phyloP scores from a whole-genome alignment of 208 protist species.

The Perkinsela sp. region DNA sequence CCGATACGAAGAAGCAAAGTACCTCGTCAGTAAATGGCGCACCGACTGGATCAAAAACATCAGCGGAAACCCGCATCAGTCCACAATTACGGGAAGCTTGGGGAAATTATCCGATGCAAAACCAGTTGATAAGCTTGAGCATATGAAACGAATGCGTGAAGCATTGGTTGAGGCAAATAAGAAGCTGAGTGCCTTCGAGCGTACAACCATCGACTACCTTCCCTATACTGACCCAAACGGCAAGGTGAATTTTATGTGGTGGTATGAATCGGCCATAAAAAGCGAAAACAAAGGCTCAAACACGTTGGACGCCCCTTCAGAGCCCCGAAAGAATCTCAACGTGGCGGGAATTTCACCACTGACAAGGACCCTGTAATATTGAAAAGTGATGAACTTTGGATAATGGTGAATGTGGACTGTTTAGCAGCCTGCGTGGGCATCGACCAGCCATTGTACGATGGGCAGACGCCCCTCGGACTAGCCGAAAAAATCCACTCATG shows the following conservation, averaged over 20 bases:
- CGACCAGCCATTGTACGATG: too few relatives aligned
- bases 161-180: constrained; percentile 26
- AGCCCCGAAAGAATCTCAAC: neutral
- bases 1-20: constrained; percentile 43
- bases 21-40: constrained; percentile 10
- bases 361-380: neutral
- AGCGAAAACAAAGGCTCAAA: neutral
- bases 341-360: neutral
- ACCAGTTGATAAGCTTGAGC: constrained; percentile 20
- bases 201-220: constrained; percentile 53
- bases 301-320: neutral
- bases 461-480: too few relatives aligned
- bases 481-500: too few relatives aligned
- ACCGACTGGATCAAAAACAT: neutral
- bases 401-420: too few relatives aligned
- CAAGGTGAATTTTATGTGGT: constrained; percentile 74
- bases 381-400: too few relatives aligned
- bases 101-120: constrained; percentile 7
- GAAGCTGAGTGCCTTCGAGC: constrained; percentile 34
- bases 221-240: constrained; percentile 65
- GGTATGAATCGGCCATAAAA: constrained; percentile 21
- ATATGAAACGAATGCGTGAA: constrained; percentile 18
- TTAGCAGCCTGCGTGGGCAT: too few relatives aligned
- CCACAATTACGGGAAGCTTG: neutral
- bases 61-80: neutral